Evolutionary conservation across 2,329 filamentous ascomycete species (phyloP).

Genomic region (Myriangium duriaei): DNA sequence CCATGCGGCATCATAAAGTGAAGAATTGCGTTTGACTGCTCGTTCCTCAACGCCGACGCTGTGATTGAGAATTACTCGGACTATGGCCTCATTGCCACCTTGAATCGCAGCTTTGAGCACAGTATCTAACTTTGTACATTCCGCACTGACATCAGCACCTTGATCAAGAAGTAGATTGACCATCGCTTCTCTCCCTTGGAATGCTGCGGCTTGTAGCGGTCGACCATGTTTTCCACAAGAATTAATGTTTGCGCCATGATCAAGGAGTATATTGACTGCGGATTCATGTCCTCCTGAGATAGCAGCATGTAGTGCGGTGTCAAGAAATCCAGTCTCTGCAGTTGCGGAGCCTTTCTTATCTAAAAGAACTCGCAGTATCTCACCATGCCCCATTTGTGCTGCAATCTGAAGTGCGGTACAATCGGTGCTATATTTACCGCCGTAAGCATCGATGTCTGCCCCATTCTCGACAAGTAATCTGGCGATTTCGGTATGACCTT

Average conservation of each 20-base stretch:
- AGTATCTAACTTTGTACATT: conserved; percentile 10
- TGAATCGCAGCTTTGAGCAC: conserved; percentile 15
- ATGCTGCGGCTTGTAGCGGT: conserved; percentile 14
- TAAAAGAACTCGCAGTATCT: neutral
- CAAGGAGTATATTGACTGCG: conserved; percentile 17
- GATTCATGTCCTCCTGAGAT: neutral
- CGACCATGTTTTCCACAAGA: conserved; percentile 14
- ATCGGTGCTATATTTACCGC: conserved; percentile 6
- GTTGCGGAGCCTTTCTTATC: neutral
- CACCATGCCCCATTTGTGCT: conserved; percentile 2
- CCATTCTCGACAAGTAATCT: conserved; percentile 12
- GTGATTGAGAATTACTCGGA: conserved; percentile 10
- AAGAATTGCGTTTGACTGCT: conserved; percentile 15
- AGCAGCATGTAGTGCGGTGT: neutral
- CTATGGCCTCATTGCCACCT: conserved; percentile 10
- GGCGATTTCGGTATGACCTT: conserved; percentile 5
- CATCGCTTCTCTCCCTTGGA: conserved; percentile 11
- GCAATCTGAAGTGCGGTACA: conserved; percentile 10
- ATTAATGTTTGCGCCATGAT: conserved; percentile 17
- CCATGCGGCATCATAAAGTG: conserved; percentile 4
- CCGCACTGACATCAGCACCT: conserved; percentile 12
- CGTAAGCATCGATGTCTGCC: conserved; percentile 12
- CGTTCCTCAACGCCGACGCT: conserved; percentile 15
- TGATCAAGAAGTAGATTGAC: conserved; percentile 12
- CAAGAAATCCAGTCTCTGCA: neutral